A percentile compares a stretch with the other conserved stretches of the same genome.
phyloP scores from a whole-genome alignment of 305 asterid species.

The Fraxinus sp. region DNA sequence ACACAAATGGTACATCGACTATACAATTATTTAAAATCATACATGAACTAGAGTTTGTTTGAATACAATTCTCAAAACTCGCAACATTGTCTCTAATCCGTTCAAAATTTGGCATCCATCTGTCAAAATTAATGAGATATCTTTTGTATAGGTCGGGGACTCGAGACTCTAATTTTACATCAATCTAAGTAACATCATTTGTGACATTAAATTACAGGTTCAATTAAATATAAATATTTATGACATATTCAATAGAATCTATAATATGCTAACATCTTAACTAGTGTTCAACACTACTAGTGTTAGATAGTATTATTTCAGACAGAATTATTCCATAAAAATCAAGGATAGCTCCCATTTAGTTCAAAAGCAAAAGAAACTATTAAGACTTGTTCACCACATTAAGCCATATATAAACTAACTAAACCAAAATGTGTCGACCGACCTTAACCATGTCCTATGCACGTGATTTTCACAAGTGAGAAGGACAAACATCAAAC shows the following conservation, averaged over 20 bases:
- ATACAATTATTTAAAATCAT: neutral
- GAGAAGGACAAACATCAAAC: constrained; percentile 19
- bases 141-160: neutral
- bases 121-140: neutral
- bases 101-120: neutral
- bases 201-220: neutral
- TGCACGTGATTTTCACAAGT: neutral
- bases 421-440: constrained; percentile 12
- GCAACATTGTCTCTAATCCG: neutral
- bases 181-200: neutral
- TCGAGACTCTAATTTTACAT: neutral
- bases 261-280: neutral
- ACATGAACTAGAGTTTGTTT: neutral
- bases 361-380: neutral
- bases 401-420: neutral
- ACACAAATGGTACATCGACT: neutral
- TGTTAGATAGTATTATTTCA: too few species aligned
- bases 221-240: neutral
- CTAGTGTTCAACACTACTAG: neutral
- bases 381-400: neutral
- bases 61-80: neutral
- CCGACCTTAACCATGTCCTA: constrained; percentile 18
- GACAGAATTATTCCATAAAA: neutral
- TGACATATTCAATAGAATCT: neutral
- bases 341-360: neutral